phyloP scores from a whole-genome alignment of 2,329 filamentous ascomycete genomes.

The Thermothelomyces thermophilus region DNA sequence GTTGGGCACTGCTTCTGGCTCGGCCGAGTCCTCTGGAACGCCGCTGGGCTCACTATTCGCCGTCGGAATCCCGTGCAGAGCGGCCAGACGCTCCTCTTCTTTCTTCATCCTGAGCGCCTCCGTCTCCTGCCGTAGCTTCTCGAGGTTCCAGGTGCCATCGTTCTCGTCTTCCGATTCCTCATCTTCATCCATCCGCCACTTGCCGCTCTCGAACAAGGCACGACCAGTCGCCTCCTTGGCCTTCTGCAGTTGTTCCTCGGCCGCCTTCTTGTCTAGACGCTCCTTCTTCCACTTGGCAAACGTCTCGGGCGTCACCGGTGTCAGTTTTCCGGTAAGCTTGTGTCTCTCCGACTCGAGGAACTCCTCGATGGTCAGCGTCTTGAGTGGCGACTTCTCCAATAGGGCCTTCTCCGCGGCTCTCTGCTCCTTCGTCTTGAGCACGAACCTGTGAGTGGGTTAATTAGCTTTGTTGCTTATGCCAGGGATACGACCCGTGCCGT shows the following conservation, averaged over 20 bases:
- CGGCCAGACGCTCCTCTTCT: slow-evolving; percentile 63
- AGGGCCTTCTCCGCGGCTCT: slow-evolving; percentile 90
- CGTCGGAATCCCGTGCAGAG: slow-evolving; percentile 27
- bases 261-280: slow-evolving; percentile 88
- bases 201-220: slow-evolving; percentile 92
- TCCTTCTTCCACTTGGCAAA: slow-evolving; percentile 98
- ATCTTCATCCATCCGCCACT: slow-evolving; percentile 66
- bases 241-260: slow-evolving; percentile 81
- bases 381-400: slow-evolving; percentile 90
- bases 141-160: slow-evolving; percentile 65
- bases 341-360: slow-evolving; percentile 95
- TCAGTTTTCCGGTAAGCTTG: slow-evolving; percentile 85
- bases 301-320: slow-evolving; percentile 84
- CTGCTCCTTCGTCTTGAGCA: slow-evolving; percentile 97
- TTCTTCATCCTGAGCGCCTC: slow-evolving; percentile 66
- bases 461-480: neutral
- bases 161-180: slow-evolving; percentile 54
- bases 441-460: slow-evolving; percentile 55
- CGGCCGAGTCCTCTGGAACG: slow-evolving; percentile 1
- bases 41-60: slow-evolving; percentile 17
- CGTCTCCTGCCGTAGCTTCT: slow-evolving; percentile 77
- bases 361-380: slow-evolving; percentile 92
- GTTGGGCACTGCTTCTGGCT: slow-evolving; percentile 22
- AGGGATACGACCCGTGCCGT: neutral
- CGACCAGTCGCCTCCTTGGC: slow-evolving; percentile 94